Evolutionary conservation across 2,329 filamentous ascomycete genomes (phyloP).

Genomic region (Botryotinia convoluta): DNA sequence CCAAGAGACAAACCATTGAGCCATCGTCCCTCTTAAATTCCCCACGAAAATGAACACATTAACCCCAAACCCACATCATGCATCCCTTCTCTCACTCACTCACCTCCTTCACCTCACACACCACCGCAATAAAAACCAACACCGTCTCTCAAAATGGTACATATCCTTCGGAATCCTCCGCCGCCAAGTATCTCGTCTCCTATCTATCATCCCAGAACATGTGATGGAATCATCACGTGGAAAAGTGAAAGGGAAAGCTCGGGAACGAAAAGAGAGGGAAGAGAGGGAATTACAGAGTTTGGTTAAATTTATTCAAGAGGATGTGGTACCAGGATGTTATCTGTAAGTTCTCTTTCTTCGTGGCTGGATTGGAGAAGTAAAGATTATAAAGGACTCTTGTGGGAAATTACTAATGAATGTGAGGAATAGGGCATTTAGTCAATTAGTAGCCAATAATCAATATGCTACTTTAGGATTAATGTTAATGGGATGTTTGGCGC

Average conservation of each 20-base stretch:
- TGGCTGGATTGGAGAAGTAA: conserved; percentile 25
- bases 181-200: conserved; percentile 59
- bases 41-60: not conserved
- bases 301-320: conserved; percentile 43
- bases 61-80: conserved; percentile 8
- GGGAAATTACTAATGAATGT: conserved; percentile 36
- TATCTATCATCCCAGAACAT: conserved; percentile 28
- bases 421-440: conserved; percentile 58
- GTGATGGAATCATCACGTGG: conserved; percentile 15
- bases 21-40: fast-evolving
- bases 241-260: conserved; percentile 21
- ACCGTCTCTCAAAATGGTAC: conserved; percentile 80
- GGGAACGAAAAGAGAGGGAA: conserved; percentile 36
- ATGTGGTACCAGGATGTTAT: conserved; percentile 45
- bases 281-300: conserved; percentile 24
- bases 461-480: conserved; percentile 70
- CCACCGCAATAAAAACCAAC: conserved; percentile 89
- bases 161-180: conserved; percentile 68
- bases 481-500: conserved; percentile 62
- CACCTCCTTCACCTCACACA: conserved; percentile 69
- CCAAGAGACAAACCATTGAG: not conserved
- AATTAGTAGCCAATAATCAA: conserved; percentile 68
- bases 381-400: too few relatives aligned
- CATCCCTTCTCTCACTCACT: conserved; percentile 38
- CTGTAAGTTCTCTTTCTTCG: conserved; percentile 44